Conservation (phyloP, 148 eudicot species). For the Agrostemma githago region DNA sequence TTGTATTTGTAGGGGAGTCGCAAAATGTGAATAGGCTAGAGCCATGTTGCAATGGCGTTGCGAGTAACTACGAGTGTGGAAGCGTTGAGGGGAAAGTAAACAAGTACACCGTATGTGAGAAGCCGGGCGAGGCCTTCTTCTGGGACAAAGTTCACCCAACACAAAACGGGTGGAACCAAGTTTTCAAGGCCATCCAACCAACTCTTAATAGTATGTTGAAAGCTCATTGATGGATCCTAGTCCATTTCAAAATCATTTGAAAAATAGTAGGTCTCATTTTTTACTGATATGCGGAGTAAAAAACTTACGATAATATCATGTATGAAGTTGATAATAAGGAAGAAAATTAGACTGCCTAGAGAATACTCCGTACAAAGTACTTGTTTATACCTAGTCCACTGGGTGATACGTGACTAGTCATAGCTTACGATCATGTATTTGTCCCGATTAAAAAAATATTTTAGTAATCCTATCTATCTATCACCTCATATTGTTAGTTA, state of each 20-base stretch:
- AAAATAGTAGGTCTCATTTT: not conserved
- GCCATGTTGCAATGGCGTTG: constrained; percentile 54
- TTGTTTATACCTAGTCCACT: too few relatives aligned
- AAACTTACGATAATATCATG: too few relatives aligned
- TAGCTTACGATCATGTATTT: too few relatives aligned
- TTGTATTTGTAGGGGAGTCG: constrained; percentile 10
- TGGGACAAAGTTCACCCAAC: constrained; percentile 69
- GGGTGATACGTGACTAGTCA: too few relatives aligned
- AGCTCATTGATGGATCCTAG: not conserved
- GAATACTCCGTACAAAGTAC: too few relatives aligned
- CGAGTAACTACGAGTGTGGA: constrained; percentile 42
- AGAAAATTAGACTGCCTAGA: too few relatives aligned
- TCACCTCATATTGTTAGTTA: too few relatives aligned
- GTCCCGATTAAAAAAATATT: too few relatives aligned
- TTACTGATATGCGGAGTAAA: too few relatives aligned
- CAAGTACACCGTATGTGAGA: constrained; percentile 39
- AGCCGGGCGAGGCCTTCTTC: constrained; percentile 38
- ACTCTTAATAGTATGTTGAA: constrained; percentile 16
- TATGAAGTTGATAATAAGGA: too few relatives aligned
- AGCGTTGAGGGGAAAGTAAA: constrained; percentile 24
- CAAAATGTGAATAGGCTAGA: constrained; percentile 17
- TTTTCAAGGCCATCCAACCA: constrained; percentile 33
- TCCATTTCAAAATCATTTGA: not conserved
- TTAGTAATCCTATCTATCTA: too few relatives aligned
- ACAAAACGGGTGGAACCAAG: constrained; percentile 52